Evolutionary conservation across 768 basidiomycete species (phyloP).

Genomic region (Pleurotus citrinopileatus): DNA sequence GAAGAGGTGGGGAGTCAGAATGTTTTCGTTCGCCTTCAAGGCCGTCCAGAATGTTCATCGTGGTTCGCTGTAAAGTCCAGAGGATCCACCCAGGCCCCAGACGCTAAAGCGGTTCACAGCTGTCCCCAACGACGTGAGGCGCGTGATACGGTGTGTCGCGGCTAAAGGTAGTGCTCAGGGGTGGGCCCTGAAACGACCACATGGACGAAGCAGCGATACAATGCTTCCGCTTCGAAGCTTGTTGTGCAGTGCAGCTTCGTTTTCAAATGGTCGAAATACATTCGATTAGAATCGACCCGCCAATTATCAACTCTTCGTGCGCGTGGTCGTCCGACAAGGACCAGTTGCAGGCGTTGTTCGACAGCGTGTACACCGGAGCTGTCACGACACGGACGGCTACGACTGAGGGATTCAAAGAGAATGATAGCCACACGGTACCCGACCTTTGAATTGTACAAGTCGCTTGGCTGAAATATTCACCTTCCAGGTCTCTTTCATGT

Average conservation of each 20-base stretch:
- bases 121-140: background rate
- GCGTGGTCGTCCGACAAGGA: conserved; percentile 73
- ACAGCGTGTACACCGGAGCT: conserved; percentile 68
- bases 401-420: conserved; percentile 66
- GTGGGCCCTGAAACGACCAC: background rate
- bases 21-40: background rate
- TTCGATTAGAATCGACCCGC: conserved; percentile 53
- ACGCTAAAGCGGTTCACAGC: background rate
- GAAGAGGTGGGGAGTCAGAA: conserved; percentile 1
- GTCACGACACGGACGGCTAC: conserved; percentile 82
- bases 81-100: background rate
- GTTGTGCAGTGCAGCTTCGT: background rate
- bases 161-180: background rate
- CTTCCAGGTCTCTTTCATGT: conserved; percentile 68
- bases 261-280: conserved; percentile 55
- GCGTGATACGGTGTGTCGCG: background rate
- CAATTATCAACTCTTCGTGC: conserved; percentile 77
- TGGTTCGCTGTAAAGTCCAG: background rate
- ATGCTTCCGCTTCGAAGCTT: background rate
- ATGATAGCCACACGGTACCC: conserved; percentile 54
- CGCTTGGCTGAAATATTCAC: too few relatives aligned
- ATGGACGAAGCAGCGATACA: background rate
- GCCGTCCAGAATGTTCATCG: conserved; percentile 4
- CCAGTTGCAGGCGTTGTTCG: conserved; percentile 66
- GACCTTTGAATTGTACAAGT: conserved; percentile 18